Evolutionary conservation across 1,284 basidiomycete species (phyloP).

Genomic region (Sporisorium reilianum): DNA sequence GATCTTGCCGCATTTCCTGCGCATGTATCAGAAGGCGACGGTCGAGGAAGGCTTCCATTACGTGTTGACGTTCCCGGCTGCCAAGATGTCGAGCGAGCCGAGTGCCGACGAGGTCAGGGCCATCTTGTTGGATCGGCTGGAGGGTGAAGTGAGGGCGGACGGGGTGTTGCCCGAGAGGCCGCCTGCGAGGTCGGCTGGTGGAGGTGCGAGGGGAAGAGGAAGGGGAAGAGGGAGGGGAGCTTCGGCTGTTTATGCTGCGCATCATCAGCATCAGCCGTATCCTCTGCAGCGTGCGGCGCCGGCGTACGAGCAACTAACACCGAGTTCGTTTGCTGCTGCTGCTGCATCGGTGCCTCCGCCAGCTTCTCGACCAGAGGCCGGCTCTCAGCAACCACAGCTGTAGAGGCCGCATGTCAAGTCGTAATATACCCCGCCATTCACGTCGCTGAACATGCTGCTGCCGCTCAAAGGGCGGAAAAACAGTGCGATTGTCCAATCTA

Average conservation of each 20-base stretch:
- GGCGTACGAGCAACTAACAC: background rate
- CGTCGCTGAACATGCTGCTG: background rate
- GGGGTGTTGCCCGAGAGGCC: conserved; percentile 32
- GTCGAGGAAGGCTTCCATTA: conserved; percentile 39
- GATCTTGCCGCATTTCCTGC: conserved; percentile 38
- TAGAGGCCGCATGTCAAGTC: background rate
- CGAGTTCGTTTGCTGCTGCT: conserved; percentile 28
- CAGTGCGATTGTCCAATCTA: background rate
- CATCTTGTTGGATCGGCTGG: conserved; percentile 26
- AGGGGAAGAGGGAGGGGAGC: conserved; percentile 18
- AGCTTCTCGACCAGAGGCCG: background rate
- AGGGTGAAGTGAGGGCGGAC: conserved; percentile 8
- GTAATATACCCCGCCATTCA: background rate
- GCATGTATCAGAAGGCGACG: conserved; percentile 35
- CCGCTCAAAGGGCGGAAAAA: background rate
- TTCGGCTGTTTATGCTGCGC: conserved; percentile 28
- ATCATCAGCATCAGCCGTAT: conserved; percentile 24
- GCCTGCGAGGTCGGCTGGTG: conserved; percentile 20
- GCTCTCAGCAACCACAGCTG: conserved; percentile 1
- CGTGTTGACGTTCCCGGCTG: conserved; percentile 31
- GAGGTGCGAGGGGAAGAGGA: conserved; percentile 16
- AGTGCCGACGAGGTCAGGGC: conserved; percentile 18
- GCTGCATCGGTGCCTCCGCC: conserved; percentile 23
- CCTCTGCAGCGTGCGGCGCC: background rate
- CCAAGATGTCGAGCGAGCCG: conserved; percentile 24